Percentiles rank a stretch among this genome's conserved stretches.
Conservation (phyloP, 2,329 filamentous ascomycete genomes). For the Plenodomus biglobosus region DNA sequence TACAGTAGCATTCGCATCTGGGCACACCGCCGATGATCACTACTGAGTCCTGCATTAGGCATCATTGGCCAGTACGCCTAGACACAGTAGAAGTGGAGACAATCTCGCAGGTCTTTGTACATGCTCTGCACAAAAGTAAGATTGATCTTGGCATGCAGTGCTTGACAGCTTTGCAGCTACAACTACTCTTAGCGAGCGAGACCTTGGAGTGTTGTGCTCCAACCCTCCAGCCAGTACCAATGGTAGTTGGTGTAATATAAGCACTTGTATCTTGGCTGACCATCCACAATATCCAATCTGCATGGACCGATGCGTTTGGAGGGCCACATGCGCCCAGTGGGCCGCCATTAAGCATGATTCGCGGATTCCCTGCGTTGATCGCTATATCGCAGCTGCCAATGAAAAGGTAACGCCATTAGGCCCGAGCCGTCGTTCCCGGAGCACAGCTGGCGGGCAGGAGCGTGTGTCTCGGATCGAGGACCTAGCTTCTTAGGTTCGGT, state of each 20-base stretch:
- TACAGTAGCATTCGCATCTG: neutral
- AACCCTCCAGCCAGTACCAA: slow-evolving; percentile 20
- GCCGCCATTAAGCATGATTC: slow-evolving; percentile 6
- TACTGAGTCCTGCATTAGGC: neutral
- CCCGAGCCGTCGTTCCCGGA: neutral
- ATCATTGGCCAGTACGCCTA: neutral
- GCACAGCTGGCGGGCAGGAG: neutral
- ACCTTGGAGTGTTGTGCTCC: slow-evolving; percentile 8
- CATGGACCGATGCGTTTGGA: neutral
- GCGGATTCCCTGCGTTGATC: slow-evolving; percentile 17
- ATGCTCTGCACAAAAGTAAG: neutral
- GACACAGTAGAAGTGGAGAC: neutral
- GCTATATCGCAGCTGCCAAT: slow-evolving; percentile 14
- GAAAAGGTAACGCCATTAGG: slow-evolving; percentile 8
- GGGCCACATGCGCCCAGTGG: neutral
- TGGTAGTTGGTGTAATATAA: slow-evolving; percentile 8
- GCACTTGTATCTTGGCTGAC: neutral
- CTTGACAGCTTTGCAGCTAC: slow-evolving; percentile 1
- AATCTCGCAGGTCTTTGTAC: neutral
- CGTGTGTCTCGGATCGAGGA: neutral
- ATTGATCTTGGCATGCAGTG: slow-evolving; percentile 5
- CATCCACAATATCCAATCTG: neutral
- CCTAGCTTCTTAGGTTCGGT: neutral
- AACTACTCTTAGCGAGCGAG: slow-evolving; percentile 13
- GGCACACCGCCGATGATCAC: neutral